Evolutionary conservation across 306 rosid species (phyloP).

Genomic region (Fragaria vesca): DNA sequence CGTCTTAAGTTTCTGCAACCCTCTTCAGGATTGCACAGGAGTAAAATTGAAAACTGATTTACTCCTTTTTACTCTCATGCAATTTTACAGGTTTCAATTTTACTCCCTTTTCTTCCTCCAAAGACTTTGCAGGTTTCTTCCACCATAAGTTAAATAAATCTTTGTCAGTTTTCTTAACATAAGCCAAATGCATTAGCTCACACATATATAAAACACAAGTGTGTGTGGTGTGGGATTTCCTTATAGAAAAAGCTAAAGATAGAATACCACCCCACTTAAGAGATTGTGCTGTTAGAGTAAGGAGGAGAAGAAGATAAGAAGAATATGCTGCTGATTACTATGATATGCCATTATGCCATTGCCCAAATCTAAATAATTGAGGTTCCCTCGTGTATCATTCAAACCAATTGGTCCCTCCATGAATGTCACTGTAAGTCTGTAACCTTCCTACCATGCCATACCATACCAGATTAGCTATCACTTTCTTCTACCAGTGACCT

Average conservation of each 20-base stretch:
- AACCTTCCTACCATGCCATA: slow-evolving; percentile 1
- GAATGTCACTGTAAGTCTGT: neutral
- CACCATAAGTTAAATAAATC: neutral
- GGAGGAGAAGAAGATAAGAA: slow-evolving; percentile 12
- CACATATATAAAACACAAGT: neutral
- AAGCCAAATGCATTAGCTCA: neutral
- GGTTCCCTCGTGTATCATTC: neutral
- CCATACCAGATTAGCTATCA: neutral
- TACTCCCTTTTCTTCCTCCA: too few species aligned
- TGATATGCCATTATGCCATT: neutral
- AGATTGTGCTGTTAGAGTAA: neutral
- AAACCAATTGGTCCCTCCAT: slow-evolving; percentile 9
- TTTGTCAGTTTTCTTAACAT: neutral
- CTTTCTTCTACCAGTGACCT: neutral
- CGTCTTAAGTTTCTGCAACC: too few species aligned
- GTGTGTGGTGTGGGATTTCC: neutral
- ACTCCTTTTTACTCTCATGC: too few species aligned
- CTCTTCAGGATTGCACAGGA: too few species aligned
- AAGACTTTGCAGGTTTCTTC: neutral
- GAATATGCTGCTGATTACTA: slow-evolving; percentile 2
- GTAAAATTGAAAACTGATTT: too few species aligned
- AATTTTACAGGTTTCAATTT: too few species aligned
- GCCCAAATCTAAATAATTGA: neutral
- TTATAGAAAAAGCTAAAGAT: slow-evolving; percentile 11
- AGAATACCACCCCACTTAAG: neutral